Percentiles rank a stretch among this genome's conserved stretches.
These are phyloP conservation scores for Diplotaxis tenuifolia DNA, from an alignment of 345 rosid species.

Conservation along the genomic window DNA sequence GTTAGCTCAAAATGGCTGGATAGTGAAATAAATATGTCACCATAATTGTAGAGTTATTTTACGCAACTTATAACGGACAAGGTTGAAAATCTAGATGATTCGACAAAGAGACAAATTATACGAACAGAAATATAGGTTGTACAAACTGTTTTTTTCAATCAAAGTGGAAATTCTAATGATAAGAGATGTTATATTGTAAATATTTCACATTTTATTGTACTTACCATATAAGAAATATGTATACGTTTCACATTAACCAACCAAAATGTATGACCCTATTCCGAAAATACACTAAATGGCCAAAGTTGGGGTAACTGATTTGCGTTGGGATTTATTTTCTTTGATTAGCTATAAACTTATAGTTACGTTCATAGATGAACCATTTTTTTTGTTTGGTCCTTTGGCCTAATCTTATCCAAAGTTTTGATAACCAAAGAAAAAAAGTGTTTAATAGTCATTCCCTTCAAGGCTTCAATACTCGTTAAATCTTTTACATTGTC, in stretches of 20 bases:
- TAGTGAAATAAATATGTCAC: not conserved
- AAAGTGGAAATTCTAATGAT: conserved; percentile 4
- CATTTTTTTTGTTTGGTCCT: not conserved
- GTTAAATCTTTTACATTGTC: too few relatives aligned
- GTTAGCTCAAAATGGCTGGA: conserved; percentile 1
- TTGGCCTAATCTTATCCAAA: conserved; percentile 1
- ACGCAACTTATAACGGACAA: conserved; percentile 4
- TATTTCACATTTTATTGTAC: conserved; percentile 4
- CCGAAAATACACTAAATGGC: not conserved
- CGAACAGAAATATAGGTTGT: not conserved
- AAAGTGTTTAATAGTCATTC: too few relatives aligned
- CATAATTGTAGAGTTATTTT: not conserved
- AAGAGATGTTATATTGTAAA: conserved; percentile 3
- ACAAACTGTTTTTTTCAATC: not conserved
- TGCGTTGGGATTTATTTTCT: not conserved
- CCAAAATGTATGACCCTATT: not conserved
- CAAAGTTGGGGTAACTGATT: not conserved
- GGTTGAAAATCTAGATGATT: conserved; percentile 26
- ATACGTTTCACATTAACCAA: not conserved
- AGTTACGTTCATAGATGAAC: not conserved
- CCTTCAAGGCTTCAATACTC: too few relatives aligned
- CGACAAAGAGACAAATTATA: conserved; percentile 8
- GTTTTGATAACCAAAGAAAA: not conserved
- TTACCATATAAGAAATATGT: not conserved
- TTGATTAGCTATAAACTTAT: not conserved